Base-by-base conservation (phyloP, 2,329 filamentous ascomycete species). In the Colletotrichum paranaense region DNA sequence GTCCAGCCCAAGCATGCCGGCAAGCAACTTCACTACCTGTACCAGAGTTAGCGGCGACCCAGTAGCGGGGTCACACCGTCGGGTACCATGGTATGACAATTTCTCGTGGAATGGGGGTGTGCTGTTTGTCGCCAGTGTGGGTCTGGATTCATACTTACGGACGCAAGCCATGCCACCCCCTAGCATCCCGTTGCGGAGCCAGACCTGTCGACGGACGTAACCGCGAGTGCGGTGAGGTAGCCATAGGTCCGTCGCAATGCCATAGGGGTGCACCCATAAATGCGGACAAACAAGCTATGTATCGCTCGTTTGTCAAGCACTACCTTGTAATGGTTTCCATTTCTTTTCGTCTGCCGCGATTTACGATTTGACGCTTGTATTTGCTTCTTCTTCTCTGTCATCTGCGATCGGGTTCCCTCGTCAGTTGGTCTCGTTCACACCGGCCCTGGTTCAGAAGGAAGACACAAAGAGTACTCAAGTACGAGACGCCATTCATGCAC, bases 81-180 rank as follows among this genome's bases (percentile, higher is more conserved):
- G 30, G 42, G 42, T 49, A n/a, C 16, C 49, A 14, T 46, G 38
- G 32, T 19, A 46, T 67, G 63, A 53, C 56, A 67, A 62, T 60
- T 62, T 49, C 55, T 64, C 35, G 62, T n/a, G 42, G 35, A 49
- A 62, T 49, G 32, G 49, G 16, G 67, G 52, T 63, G 53, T 38
- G 7, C 14, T 52, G 28, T 16, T 32, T 16, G 12, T 52, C 38
- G 16, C 14, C 16, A 42, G 38, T 42, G 55, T 62, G 19, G 30
- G 46, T 16, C 9, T 53, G 26, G 52, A 32, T 28, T 49, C 68
- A 35, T 60, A 62, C 9, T 71, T 71, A 71, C 68, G 68, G 49
- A 22, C 63, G 63, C 60, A 71, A 67, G 63, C 56, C 68, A 60
- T 42, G 24, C 16, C 42, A 38, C 62, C 42, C 62, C 67, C 30